Evolutionary conservation across 2,329 filamentous ascomycete genomes (phyloP).

Genomic region (Diaporthe velutina): DNA sequence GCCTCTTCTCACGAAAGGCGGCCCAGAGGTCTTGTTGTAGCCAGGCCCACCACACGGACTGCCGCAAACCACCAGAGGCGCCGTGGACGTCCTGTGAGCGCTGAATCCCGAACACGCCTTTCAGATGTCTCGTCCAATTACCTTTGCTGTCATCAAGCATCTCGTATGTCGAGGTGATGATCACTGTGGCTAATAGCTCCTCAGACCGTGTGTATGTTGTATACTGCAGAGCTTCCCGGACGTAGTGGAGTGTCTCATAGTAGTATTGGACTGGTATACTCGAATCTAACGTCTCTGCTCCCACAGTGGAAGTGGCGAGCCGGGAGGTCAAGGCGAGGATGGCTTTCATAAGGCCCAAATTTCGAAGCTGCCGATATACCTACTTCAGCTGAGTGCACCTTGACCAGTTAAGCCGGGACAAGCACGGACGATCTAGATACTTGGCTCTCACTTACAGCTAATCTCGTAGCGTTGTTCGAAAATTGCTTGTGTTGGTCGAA

Average conservation of each 20-base stretch:
- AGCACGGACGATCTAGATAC: neutral
- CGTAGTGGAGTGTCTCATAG: slow-evolving; percentile 72
- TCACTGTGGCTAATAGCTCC: slow-evolving; percentile 70
- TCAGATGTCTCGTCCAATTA: slow-evolving; percentile 72
- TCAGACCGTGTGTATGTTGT: slow-evolving; percentile 68
- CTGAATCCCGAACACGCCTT: slow-evolving; percentile 76
- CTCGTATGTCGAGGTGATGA: slow-evolving; percentile 74
- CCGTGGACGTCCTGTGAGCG: slow-evolving; percentile 72
- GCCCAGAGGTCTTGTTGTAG: slow-evolving; percentile 76
- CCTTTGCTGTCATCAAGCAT: slow-evolving; percentile 71
- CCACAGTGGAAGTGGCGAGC: slow-evolving; percentile 66
- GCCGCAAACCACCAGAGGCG: slow-evolving; percentile 66
- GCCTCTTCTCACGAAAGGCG: slow-evolving; percentile 69
- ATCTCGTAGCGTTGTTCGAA: slow-evolving; percentile 49
- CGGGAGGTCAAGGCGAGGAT: slow-evolving; percentile 38
- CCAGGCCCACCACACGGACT: slow-evolving; percentile 76
- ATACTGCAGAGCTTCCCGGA: slow-evolving; percentile 70
- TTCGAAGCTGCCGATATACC: slow-evolving; percentile 53
- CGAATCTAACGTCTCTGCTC: slow-evolving; percentile 43
- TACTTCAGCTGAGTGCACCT: neutral
- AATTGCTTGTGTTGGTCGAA: slow-evolving; percentile 51
- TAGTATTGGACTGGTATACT: slow-evolving; percentile 66
- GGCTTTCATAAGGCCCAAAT: slow-evolving; percentile 51
- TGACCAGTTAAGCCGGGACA: neutral
- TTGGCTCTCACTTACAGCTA: slow-evolving; percentile 43